phyloP scores from a whole-genome alignment of 495 filamentous ascomycete genomes.

The Cryomyces antarcticus region DNA sequence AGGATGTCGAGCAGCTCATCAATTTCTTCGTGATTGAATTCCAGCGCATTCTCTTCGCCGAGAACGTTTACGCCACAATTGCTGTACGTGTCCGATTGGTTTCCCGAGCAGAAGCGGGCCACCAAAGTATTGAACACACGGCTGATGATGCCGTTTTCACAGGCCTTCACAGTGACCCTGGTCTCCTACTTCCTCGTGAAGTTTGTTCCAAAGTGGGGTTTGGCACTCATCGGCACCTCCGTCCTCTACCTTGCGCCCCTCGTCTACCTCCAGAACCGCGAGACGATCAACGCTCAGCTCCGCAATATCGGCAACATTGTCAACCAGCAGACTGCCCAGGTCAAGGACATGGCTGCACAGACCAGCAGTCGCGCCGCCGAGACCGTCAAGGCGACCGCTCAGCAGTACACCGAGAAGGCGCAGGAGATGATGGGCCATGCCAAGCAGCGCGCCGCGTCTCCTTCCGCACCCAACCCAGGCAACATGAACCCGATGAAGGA shows the following conservation, averaged over 20 bases:
- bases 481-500: no score
- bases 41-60: slow-evolving; percentile 83
- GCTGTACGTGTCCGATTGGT: slow-evolving; percentile 59
- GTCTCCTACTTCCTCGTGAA: slow-evolving; percentile 86
- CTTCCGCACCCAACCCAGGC: no score
- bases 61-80: slow-evolving; percentile 68
- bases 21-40: slow-evolving; percentile 97
- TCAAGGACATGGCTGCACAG: slow-evolving; percentile 60
- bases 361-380: slow-evolving; percentile 60
- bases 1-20: slow-evolving; percentile 74
- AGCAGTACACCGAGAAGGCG: slow-evolving; percentile 70
- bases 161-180: slow-evolving; percentile 66
- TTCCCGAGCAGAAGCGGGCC: no score
- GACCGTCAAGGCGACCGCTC: slow-evolving; percentile 58
- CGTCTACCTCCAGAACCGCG: slow-evolving; percentile 80
- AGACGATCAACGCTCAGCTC: slow-evolving; percentile 77
- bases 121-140: slow-evolving; percentile 1
- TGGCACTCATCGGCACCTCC: slow-evolving; percentile 57
- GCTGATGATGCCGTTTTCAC: slow-evolving; percentile 6
- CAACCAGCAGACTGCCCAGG: slow-evolving; percentile 61
- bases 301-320: slow-evolving; percentile 47
- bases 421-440: slow-evolving; percentile 45
- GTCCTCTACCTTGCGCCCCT: slow-evolving; percentile 71
- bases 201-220: slow-evolving; percentile 81
- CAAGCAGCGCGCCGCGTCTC: slow-evolving; percentile 29